Base-by-base conservation (phyloP, 164 flowering plant species). In the Sedum album region DNA sequence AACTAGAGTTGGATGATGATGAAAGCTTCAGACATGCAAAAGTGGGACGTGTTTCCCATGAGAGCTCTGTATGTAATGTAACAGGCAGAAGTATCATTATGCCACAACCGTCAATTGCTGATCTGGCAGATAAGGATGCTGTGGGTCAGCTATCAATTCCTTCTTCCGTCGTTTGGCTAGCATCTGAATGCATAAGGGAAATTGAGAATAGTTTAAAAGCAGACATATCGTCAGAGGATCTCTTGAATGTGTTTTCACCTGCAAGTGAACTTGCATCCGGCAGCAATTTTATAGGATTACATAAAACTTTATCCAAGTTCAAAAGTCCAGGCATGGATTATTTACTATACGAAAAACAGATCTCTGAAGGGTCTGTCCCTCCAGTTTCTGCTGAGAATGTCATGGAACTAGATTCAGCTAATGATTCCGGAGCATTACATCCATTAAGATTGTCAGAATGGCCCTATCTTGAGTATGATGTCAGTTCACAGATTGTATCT, bases 381-480 rank as follows among this genome's bases (percentile, higher is more conserved):
- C 62, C 68, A 28, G 71, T 70, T 67, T 60, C 25, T 69, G 81
- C 73, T 75, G 79, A 73, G 20, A 66, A 48, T 75, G 13, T 49
- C 4, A 46, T 77, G 68, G 89, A 81, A 65, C 81, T 73, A 67
- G 88, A 80, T 15, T 64, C 44, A 73, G 42, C 70, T 2, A 26
- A 44, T 23, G 92, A 84, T 48, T 66, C 72, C 20, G 86, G 85
- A n/a, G n/a, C n/a, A 70, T 41, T 90, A 10, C 79, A 69, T 68
- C 57, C 83, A 60, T 68, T 95, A 53, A 80, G 83, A 76, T 79
- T 78, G 72, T 75, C 86, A 49, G 83, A 83, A 67, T 92, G 98
- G 99, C 94, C 97, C 35, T 79, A 85, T 57, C 84, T 92, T 44
- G 18, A 14, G 23, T 88, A 83, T 82, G 96, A 95, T 81, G 96